Percentiles rank a stretch among this genome's conserved stretches.
Evolutionary conservation across 169 alveolate genomes (phyloP).

Genomic region (Plasmodium adleri): DNA sequence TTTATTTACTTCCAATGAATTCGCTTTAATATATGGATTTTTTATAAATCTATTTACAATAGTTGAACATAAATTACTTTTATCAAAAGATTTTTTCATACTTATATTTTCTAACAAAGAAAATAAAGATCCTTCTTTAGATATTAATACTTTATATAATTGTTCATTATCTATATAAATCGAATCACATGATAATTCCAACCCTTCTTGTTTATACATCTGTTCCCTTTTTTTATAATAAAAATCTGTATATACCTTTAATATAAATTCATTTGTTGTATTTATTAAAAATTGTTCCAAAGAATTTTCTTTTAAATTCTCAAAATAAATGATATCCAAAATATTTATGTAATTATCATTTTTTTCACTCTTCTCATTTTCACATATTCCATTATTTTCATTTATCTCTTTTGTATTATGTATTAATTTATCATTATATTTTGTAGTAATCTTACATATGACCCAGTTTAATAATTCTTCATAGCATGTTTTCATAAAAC

Average conservation of each 20-base stretch:
- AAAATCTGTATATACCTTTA: conserved; percentile 20
- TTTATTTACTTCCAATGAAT: not conserved
- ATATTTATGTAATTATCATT: conserved; percentile 25
- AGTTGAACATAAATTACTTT: conserved; percentile 2
- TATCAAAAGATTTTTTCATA: conserved; percentile 13
- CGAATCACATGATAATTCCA: not conserved
- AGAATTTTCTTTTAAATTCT: conserved; percentile 20
- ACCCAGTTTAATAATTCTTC: conserved; percentile 64
- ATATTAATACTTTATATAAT: conserved; percentile 19
- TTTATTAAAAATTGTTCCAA: conserved; percentile 21
- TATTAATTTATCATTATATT: not conserved
- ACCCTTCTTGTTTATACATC: conserved; percentile 27
- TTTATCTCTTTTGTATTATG: not conserved
- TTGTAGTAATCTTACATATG: conserved; percentile 12
- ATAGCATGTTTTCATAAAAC: conserved; percentile 40
- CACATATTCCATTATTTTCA: too few relatives aligned
- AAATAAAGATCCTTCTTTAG: conserved; percentile 29
- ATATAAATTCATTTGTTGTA: conserved; percentile 39
- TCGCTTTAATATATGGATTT: conserved; percentile 15
- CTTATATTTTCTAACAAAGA: conserved; percentile 31
- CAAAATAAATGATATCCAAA: conserved; percentile 41
- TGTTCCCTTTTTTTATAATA: not conserved
- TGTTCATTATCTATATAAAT: conserved; percentile 17
- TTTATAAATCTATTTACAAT: conserved; percentile 6
- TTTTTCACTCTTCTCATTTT: too few relatives aligned